Evolutionary conservation across 345 rosid species (phyloP).

Genomic region (Triadica sebifera): DNA sequence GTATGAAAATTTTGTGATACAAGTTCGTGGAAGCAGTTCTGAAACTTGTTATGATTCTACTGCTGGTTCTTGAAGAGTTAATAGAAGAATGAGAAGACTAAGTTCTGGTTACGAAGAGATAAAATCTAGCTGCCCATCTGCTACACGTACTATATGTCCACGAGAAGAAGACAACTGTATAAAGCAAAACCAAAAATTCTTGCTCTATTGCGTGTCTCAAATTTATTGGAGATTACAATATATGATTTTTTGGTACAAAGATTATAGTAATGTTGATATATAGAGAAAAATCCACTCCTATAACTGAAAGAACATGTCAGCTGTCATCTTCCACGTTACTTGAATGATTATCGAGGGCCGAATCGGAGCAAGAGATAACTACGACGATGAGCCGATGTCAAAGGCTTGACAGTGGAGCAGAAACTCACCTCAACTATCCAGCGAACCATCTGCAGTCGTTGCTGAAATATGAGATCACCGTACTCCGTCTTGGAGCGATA

Average conservation of each 20-base stretch:
- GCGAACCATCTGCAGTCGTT: slow-evolving; percentile 63
- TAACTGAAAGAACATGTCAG: slow-evolving; percentile 17
- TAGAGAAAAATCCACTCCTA: slow-evolving; percentile 1
- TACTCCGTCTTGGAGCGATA: slow-evolving; percentile 46
- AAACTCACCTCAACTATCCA: slow-evolving; percentile 84
- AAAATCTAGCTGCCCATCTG: not conserved
- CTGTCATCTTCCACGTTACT: not conserved
- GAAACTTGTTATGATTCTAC: not conserved
- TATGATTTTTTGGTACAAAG: too few species aligned
- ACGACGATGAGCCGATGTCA: not conserved
- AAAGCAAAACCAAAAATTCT: not conserved
- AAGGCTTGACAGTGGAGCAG: slow-evolving; percentile 2
- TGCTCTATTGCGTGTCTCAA: slow-evolving; percentile 15
- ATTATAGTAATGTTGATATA: too few species aligned
- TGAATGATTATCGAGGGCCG: not conserved
- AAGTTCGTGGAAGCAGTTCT: not conserved
- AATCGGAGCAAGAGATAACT: not conserved
- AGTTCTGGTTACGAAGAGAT: not conserved
- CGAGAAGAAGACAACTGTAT: slow-evolving; percentile 1
- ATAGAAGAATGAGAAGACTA: not conserved
- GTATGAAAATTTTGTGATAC: not conserved
- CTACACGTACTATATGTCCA: not conserved
- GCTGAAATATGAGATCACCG: slow-evolving; percentile 52
- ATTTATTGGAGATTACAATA: slow-evolving; percentile 10
- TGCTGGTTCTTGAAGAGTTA: not conserved